phyloP scores from a whole-genome alignment of 441 rosid species.

The Croton laevigatus region DNA sequence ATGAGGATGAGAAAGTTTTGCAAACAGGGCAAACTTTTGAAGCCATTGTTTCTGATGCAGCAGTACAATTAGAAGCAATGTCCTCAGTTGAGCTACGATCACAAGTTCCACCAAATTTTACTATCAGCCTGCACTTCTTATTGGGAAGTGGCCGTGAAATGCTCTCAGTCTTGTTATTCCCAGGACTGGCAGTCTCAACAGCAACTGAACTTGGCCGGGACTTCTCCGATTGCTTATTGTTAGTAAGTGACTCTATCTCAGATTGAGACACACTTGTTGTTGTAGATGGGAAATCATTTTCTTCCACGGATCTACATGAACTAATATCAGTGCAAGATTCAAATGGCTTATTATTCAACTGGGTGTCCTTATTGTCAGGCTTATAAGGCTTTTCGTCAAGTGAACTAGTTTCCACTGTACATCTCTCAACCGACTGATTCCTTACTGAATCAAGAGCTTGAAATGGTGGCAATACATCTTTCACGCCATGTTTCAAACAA shows the following conservation, averaged over 20 bases:
- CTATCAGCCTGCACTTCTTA: conserved; percentile 73
- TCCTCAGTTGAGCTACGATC: conserved; percentile 64
- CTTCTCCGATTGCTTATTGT: conserved; percentile 35
- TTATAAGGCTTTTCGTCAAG: conserved; percentile 26
- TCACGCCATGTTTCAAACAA: conserved; percentile 82
- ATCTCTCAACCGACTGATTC: conserved; percentile 36
- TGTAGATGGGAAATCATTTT: conserved; percentile 59
- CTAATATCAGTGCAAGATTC: conserved; percentile 38
- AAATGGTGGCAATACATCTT: conserved; percentile 84
- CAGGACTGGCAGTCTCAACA: conserved; percentile 32
- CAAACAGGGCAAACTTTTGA: conserved; percentile 98
- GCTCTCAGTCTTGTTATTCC: conserved; percentile 36
- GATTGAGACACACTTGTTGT: conserved; percentile 47
- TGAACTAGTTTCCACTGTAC: conserved; percentile 36
- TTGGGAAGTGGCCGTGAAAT: conserved; percentile 30
- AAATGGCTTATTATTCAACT: conserved; percentile 26
- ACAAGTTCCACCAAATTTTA: conserved; percentile 60
- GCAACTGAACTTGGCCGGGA: conserved; percentile 34
- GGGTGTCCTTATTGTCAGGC: conserved; percentile 30
- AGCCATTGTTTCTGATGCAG: conserved; percentile 73
- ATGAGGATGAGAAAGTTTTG: conserved; percentile 89
- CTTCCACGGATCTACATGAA: conserved; percentile 49
- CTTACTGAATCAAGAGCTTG: conserved; percentile 45
- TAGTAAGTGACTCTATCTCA: conserved; percentile 49
- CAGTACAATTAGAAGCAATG: conserved; percentile 54